Evolutionary conservation across 371 early-diverging fungal species (phyloP).

Genomic region (Mortierella sp.): DNA sequence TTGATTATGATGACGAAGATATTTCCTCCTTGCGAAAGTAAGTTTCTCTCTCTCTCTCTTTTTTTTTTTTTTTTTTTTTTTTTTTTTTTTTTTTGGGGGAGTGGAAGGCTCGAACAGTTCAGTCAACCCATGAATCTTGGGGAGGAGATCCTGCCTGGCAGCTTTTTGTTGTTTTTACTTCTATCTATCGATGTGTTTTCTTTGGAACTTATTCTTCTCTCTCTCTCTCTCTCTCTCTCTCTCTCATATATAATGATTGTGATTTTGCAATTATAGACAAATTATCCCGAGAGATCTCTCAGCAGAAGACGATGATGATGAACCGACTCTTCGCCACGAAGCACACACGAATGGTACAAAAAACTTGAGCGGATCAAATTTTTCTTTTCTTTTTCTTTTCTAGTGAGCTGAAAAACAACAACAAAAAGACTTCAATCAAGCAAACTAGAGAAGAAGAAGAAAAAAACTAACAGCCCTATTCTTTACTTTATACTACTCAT

Average conservation of each 20-base stretch:
- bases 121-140: not conserved
- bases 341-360: conserved; percentile 5
- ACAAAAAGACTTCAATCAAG: too few species aligned
- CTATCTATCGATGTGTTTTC: not conserved
- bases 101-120: not conserved
- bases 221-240: too few species aligned
- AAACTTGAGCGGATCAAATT: not conserved
- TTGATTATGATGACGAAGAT: conserved; percentile 59
- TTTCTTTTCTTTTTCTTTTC: too few species aligned
- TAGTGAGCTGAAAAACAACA: too few species aligned
- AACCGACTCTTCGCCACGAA: not conserved
- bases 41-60: not conserved
- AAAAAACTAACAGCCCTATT: too few species aligned
- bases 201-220: too few species aligned
- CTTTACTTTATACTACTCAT: not conserved
- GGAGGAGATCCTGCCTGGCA: not conserved
- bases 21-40: conserved; percentile 62
- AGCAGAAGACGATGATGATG: conserved; percentile 6
- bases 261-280: conserved; percentile 16
- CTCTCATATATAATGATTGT: too few species aligned
- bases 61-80: too few species aligned
- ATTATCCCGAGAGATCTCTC: conserved; percentile 27
- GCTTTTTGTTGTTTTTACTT: too few species aligned
- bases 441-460: too few species aligned
- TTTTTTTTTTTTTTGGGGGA: too few species aligned